phyloP scores from a whole-genome alignment of 2,329 filamentous ascomycete genomes.

The Colletotrichum sp. region DNA sequence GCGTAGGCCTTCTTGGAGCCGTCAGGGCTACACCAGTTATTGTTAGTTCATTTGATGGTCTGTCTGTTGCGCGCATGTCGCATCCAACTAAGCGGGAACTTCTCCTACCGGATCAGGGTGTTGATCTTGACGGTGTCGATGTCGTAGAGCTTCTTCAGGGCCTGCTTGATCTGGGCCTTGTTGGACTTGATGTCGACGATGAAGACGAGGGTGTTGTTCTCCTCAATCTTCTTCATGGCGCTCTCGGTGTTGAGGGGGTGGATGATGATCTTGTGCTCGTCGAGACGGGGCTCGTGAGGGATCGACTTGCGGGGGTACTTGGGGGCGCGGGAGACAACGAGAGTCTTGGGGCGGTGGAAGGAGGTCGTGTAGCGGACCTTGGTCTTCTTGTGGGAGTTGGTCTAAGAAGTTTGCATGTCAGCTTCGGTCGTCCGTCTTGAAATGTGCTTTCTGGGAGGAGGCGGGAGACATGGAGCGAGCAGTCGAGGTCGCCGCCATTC shows the following conservation, averaged over 20 bases:
- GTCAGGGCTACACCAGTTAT: conserved; percentile 70
- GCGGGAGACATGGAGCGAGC: neutral
- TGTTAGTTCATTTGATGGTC: conserved; percentile 22
- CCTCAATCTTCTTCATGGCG: conserved; percentile 99
- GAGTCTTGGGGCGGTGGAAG: conserved; percentile 98
- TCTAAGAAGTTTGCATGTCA: conserved; percentile 35
- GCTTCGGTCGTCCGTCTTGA: neutral
- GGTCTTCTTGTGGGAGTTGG: conserved; percentile 78
- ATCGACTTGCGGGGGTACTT: conserved; percentile 98
- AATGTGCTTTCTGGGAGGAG: neutral
- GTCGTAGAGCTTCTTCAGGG: conserved; percentile 99
- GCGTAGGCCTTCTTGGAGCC: conserved; percentile 99
- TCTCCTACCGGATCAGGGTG: conserved; percentile 89
- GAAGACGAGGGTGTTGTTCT: conserved; percentile 99
- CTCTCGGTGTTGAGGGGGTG: conserved; percentile 99
- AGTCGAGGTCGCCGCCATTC: neutral
- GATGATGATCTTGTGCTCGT: conserved; percentile 97
- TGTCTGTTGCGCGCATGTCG: neutral
- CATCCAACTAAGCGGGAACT: neutral
- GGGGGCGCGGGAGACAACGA: conserved; percentile 85
- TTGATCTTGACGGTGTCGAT: conserved; percentile 99
- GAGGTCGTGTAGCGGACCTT: conserved; percentile 92
- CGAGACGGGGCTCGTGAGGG: conserved; percentile 86
- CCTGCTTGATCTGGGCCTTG: conserved; percentile 99
- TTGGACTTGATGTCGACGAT: conserved; percentile 97